A percentile compares a stretch with the other conserved stretches of the same genome.
Conservation (phyloP, 2,329 filamentous ascomycete species). For the Alternaria consortialis region DNA sequence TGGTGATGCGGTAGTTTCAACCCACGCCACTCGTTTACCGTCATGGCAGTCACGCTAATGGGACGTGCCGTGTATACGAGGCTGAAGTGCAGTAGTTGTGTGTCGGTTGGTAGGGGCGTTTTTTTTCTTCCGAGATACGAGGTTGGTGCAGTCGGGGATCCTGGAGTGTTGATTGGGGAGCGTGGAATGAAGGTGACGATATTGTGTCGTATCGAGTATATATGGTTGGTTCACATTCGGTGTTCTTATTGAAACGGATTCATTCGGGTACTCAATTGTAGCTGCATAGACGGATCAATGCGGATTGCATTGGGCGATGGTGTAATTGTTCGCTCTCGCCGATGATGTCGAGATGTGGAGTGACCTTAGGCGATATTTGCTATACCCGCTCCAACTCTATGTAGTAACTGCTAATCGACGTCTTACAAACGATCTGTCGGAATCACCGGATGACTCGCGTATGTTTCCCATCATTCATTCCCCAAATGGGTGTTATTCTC, state of each 20-base stretch:
- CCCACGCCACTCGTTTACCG: not conserved
- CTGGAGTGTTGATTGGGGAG: not conserved
- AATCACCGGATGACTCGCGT: not conserved
- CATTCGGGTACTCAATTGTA: not conserved
- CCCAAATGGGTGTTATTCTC: not conserved
- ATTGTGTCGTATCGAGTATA: not conserved
- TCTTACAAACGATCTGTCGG: not conserved
- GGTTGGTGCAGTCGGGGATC: not conserved
- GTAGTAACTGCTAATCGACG: not conserved
- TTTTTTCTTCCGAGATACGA: conserved; percentile 1
- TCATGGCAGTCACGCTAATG: conserved; percentile 1
- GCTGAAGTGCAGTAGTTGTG: not conserved
- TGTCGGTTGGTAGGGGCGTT: not conserved
- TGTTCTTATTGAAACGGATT: not conserved
- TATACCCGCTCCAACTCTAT: not conserved
- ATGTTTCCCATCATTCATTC: not conserved
- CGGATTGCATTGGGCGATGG: not conserved
- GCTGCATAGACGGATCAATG: not conserved
- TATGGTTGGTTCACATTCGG: not conserved
- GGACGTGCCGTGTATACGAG: conserved; percentile 2
- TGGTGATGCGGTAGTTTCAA: not conserved
- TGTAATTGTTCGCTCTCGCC: not conserved
- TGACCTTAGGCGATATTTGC: not conserved
- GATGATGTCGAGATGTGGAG: not conserved
- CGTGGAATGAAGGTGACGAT: not conserved